A percentile compares a stretch with the other conserved stretches of the same genome.
phyloP scores from a whole-genome alignment of 192 early-diverging fungal genomes.

The Powellomyces hirtus region DNA sequence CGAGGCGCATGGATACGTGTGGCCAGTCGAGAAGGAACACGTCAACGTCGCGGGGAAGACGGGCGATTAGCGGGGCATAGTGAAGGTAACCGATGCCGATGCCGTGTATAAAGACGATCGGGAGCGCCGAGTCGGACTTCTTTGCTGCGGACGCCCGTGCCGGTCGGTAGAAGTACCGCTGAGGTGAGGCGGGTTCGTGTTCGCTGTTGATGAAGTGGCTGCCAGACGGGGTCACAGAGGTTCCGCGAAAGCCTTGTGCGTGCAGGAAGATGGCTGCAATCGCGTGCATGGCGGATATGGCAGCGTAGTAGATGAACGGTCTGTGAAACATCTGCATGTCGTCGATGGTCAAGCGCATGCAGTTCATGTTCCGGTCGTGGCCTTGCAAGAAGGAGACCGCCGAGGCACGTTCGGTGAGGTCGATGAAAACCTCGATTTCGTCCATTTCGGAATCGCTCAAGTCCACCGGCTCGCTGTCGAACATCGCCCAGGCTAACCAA shows the following conservation, averaged over 20 bases:
- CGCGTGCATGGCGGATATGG: constrained; percentile 21
- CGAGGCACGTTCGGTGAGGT: not conserved
- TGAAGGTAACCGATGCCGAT: constrained; percentile 59
- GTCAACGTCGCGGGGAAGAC: constrained; percentile 30
- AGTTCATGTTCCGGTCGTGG: constrained; percentile 16
- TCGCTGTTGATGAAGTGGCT: not conserved
- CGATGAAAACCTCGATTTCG: not conserved
- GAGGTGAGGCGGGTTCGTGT: not conserved
- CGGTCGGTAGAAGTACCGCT: constrained; percentile 11
- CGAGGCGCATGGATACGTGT: constrained; percentile 56
- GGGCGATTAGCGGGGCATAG: constrained; percentile 53
- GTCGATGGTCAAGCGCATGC: constrained; percentile 58
- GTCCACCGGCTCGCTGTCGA: not conserved
- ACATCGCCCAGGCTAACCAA: constrained; percentile 26
- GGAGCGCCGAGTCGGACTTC: constrained; percentile 25
- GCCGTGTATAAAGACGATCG: constrained; percentile 70
- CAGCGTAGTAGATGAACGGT: constrained; percentile 56
- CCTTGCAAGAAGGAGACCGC: not conserved
- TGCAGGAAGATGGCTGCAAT: not conserved
- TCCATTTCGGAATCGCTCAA: not conserved
- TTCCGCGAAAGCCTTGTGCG: not conserved
- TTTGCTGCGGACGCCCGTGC: not conserved
- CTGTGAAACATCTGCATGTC: constrained; percentile 54
- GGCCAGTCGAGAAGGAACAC: constrained; percentile 51
- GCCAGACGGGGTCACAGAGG: not conserved